These are phyloP conservation scores for Capronia coronata DNA, from an alignment of 2,329 filamentous ascomycete genomes.

Conservation along the genomic window DNA sequence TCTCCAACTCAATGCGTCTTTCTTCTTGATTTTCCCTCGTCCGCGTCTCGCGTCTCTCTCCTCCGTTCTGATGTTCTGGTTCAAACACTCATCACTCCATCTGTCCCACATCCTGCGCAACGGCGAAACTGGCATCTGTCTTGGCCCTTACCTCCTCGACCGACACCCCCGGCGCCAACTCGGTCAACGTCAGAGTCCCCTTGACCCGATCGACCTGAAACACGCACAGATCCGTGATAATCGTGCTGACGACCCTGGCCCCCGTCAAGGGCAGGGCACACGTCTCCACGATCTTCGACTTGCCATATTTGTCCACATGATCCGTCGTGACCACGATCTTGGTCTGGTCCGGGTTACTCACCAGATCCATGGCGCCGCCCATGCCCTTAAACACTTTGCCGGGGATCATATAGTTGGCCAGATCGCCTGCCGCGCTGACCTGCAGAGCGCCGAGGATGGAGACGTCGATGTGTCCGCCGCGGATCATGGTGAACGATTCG, in stretches of 20 bases:
- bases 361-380: slow-evolving; percentile 70
- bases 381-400: slow-evolving; percentile 81
- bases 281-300: slow-evolving; percentile 58
- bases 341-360: slow-evolving; percentile 63
- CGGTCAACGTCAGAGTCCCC: slow-evolving; percentile 60
- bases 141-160: slow-evolving; percentile 63
- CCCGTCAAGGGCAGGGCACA: slow-evolving; percentile 62
- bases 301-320: slow-evolving; percentile 63
- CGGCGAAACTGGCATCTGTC: slow-evolving; percentile 61
- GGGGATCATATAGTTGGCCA: slow-evolving; percentile 87
- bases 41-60: too few relatives aligned
- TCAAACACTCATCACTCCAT: slow-evolving; percentile 12
- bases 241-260: slow-evolving; percentile 60
- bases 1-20: too few relatives aligned
- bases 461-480: slow-evolving; percentile 75
- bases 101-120: slow-evolving; percentile 50
- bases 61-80: too few relatives aligned
- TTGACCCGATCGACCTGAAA: slow-evolving; percentile 68
- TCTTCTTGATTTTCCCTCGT: too few relatives aligned
- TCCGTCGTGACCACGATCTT: slow-evolving; percentile 68
- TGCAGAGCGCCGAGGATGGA: slow-evolving; percentile 78
- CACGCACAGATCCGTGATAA: slow-evolving; percentile 66
- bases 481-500: slow-evolving; percentile 83
- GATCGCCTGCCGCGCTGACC: slow-evolving; percentile 68
- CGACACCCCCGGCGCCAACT: slow-evolving; percentile 61